A percentile compares a stretch with the other conserved stretches of the same genome.
Conservation (phyloP, 257 asterid genomes). For the Cinchona pubescens region DNA sequence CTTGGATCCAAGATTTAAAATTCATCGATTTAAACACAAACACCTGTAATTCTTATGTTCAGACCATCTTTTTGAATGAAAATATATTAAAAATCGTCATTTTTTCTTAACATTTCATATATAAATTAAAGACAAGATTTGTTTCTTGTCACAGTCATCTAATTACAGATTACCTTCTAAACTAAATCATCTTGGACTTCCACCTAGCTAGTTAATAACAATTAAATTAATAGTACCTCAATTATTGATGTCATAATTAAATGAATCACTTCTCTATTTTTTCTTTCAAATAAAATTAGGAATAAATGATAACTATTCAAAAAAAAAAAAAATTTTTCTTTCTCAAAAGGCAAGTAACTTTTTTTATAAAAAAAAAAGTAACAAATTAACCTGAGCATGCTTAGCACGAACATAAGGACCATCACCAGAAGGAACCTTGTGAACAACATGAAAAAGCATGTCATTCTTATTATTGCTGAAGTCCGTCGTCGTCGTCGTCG, state of each 20-base stretch:
- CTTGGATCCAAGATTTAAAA: no score
- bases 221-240: no score
- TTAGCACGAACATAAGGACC: slow-evolving; percentile 92
- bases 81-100: background rate
- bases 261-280: background rate
- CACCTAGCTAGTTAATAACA: background rate
- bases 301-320: background rate
- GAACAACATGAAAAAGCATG: slow-evolving; percentile 42
- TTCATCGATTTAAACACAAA: no score
- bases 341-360: no score
- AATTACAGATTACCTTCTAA: background rate
- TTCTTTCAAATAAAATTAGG: background rate
- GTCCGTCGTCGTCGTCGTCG: slow-evolving; percentile 21
- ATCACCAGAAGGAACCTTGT: slow-evolving; percentile 87
- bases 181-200: background rate
- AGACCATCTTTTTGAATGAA: background rate
- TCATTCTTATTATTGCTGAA: slow-evolving; percentile 12
- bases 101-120: background rate
- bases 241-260: background rate
- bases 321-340: no score
- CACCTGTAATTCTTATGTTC: background rate
- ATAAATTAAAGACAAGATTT: background rate
- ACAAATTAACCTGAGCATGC: slow-evolving; percentile 73
- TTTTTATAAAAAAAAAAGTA: background rate
- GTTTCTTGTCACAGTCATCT: background rate